phyloP scores from a whole-genome alignment of 139 green algal species.

The Chlamydomonas eustigma region DNA sequence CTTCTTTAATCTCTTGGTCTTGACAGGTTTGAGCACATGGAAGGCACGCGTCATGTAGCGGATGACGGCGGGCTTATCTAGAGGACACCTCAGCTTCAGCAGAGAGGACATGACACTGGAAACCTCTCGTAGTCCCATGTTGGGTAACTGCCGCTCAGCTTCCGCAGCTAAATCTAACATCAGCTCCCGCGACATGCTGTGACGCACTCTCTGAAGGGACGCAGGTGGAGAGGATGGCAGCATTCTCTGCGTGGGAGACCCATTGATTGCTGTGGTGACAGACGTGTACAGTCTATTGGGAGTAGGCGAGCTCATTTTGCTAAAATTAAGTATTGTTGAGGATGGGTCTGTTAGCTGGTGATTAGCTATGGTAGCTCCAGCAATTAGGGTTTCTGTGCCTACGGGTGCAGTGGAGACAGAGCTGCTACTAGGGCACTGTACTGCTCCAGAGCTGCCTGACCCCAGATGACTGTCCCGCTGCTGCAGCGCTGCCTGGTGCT shows the following conservation, averaged over 20 bases:
- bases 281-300: no score
- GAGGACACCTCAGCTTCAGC: background rate
- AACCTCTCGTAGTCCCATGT: slow-evolving; percentile 16
- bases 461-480: background rate
- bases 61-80: slow-evolving; percentile 6
- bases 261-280: no score
- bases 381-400: no score
- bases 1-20: background rate
- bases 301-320: no score
- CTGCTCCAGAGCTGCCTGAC: no score
- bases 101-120: background rate
- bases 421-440: no score
- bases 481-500: background rate
- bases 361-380: no score
- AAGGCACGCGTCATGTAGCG: slow-evolving; percentile 16
- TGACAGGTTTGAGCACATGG: background rate
- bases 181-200: background rate
- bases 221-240: background rate
- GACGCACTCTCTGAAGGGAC: background rate
- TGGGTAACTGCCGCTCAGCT: no score
- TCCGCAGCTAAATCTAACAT: background rate
- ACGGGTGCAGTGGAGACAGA: no score
- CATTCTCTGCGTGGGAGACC: no score
- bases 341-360: no score
- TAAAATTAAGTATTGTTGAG: no score